Base-by-base conservation (phyloP, 164 flowering plant genomes). In the Vitis riparia region DNA sequence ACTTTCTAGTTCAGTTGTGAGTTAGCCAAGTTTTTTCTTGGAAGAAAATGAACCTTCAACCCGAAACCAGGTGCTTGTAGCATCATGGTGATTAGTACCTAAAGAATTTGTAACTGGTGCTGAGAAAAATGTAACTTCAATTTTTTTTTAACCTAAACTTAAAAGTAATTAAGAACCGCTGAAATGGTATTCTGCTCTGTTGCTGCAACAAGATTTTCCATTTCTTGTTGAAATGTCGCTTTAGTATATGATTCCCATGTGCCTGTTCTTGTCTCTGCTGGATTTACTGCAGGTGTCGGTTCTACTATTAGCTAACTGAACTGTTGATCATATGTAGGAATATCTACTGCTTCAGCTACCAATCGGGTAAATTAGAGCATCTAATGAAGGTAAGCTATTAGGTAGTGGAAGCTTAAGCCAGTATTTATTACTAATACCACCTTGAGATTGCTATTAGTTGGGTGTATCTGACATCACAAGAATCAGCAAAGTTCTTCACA, bases 321-420 rank as follows among this genome's bases (percentile, higher is more conserved):
- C 48, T n/a, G 17, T 27, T 15, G 50, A 8, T 57, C 58, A 53
- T 68, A 7, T 86, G 81, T 91, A 93, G 97, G 86, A 90, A 91
- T 71, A 53, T 96, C 79, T 92, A 96, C 79, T 96, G 99, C 86
- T 96, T 91, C 82, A 93, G 98, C 76, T 47, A 91, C 69, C 98
- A 90, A 63, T 88, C 97, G 47, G 97, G 97, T 75, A 90, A 91
- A 79, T 83, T 96, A 32, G 98, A 96, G 84, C 98, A 96, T 80
- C 85, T 96, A 30, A 90, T 96, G 97, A 93, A 94, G 93, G 98
- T 92, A 82, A 71, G 73, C 16, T 67, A 60, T 52, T 71, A 8
- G 13, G 37, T 53, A 56, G 11, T 37, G 11, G 48, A 19, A 5
- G 11, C 0, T 67, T 47, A 17, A 47, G n/a, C 32, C 47, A 15